A percentile compares a stretch with the other conserved stretches of the same genome.
phyloP scores from a whole-genome alignment of 2,329 filamentous ascomycete genomes.

The Aspergillus floridensis region DNA sequence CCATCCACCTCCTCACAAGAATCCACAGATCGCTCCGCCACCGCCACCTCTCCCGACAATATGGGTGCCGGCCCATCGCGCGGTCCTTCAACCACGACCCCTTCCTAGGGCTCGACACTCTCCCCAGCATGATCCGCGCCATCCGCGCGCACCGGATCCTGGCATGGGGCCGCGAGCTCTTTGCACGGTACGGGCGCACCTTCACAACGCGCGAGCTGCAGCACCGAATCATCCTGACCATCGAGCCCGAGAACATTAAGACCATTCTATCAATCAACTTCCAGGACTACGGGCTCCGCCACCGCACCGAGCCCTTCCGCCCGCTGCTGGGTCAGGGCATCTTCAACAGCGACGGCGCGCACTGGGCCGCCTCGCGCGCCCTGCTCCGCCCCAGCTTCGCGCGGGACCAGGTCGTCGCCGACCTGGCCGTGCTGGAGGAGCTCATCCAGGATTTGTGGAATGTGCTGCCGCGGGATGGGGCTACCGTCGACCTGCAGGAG shows the following conservation, averaged over 20 bases:
- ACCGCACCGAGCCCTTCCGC: conserved; percentile 18
- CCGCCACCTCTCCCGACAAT: conserved; percentile 17
- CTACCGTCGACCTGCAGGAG: background rate
- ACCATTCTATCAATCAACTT: conserved; percentile 54
- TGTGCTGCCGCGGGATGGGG: background rate
- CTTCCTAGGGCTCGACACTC: conserved; percentile 16
- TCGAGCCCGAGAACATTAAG: conserved; percentile 55
- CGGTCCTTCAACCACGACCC: conserved; percentile 16
- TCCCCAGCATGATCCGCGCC: conserved; percentile 1
- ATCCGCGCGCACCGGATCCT: conserved; percentile 2
- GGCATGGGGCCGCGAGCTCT: background rate
- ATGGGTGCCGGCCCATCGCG: conserved; percentile 16
- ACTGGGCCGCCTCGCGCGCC: conserved; percentile 15
- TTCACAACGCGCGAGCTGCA: conserved; percentile 16
- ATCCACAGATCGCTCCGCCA: conserved; percentile 14
- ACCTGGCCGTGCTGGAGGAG: background rate
- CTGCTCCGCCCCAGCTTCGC: conserved; percentile 19
- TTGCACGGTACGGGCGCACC: conserved; percentile 4
- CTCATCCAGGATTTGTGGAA: background rate
- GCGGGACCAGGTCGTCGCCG: conserved; percentile 13
- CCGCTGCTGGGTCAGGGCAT: conserved; percentile 25
- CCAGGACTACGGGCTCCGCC: conserved; percentile 48
- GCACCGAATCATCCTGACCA: conserved; percentile 22
- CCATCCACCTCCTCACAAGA: background rate
- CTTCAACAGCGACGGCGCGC: conserved; percentile 15